phyloP scores from a whole-genome alignment of 2,329 filamentous ascomycete species.

The Myriosclerotinia scirpicola region DNA sequence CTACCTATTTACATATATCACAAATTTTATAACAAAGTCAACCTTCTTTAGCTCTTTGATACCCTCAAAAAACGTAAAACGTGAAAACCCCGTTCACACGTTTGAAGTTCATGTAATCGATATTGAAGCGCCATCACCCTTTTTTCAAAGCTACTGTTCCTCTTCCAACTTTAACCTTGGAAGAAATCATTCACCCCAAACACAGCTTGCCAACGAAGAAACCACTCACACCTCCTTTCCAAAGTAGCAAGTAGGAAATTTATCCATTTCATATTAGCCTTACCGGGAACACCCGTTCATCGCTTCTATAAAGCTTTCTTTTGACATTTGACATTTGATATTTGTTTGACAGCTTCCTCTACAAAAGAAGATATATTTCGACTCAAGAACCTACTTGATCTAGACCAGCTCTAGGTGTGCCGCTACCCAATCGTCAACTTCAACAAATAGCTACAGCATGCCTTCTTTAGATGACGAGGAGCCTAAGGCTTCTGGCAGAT shows the following conservation, averaged over 20 bases:
- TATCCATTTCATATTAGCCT: slow-evolving; percentile 13
- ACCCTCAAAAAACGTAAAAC: background rate
- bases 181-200: slow-evolving; percentile 8
- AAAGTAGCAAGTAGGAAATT: background rate
- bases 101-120: slow-evolving; percentile 11
- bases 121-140: background rate
- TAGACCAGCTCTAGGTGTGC: background rate
- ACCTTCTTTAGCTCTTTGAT: background rate
- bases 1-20: background rate
- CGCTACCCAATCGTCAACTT: background rate
- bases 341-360: slow-evolving; percentile 9
- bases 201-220: slow-evolving; percentile 14
- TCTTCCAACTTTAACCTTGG: slow-evolving; percentile 1
- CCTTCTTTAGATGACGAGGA: slow-evolving; percentile 33
- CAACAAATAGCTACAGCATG: slow-evolving; percentile 28
- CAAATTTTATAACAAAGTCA: background rate
- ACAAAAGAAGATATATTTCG: background rate
- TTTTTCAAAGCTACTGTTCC: background rate
- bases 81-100: background rate
- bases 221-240: background rate
- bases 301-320: background rate
- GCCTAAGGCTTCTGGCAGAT: slow-evolving; percentile 42
- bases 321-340: too few species aligned
- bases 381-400: background rate
- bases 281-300: slow-evolving; percentile 16